A percentile compares a stretch with the other conserved stretches of the same genome.
Evolutionary conservation across 2,329 filamentous ascomycete genomes (phyloP).

Genomic region (Teratosphaeriaceae sp.): DNA sequence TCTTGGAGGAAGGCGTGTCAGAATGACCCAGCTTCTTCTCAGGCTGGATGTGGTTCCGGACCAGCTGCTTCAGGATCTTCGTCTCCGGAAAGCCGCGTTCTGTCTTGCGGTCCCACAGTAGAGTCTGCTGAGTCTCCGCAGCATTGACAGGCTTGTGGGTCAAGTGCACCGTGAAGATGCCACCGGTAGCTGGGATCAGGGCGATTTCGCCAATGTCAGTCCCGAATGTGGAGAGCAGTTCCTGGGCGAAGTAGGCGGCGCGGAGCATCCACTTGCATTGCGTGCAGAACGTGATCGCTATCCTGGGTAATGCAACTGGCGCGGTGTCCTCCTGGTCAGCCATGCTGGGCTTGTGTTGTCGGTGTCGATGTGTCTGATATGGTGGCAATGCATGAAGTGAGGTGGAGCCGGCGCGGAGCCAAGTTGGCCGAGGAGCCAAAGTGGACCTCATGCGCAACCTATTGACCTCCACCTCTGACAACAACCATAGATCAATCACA

Average conservation of each 20-base stretch:
- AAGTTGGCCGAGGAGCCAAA: too few species aligned
- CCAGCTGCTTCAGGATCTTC: constrained; percentile 78
- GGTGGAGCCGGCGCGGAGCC: too few species aligned
- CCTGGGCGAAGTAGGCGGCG: constrained; percentile 71
- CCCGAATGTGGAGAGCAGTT: constrained; percentile 88
- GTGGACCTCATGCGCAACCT: too few species aligned
- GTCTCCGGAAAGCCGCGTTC: constrained; percentile 93
- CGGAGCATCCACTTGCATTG: constrained; percentile 33
- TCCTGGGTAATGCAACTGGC: constrained; percentile 51
- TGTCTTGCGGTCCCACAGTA: constrained; percentile 81
- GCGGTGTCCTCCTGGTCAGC: background rate
- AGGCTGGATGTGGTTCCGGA: constrained; percentile 78
- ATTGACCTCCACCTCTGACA: too few species aligned
- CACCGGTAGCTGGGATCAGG: constrained; percentile 77
- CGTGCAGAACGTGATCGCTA: constrained; percentile 88
- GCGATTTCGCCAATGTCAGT: constrained; percentile 79
- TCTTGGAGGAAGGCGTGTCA: constrained; percentile 32
- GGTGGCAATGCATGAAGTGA: too few species aligned
- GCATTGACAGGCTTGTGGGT: constrained; percentile 24
- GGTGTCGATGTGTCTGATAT: too few species aligned
- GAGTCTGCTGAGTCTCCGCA: constrained; percentile 35
- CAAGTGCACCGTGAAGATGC: constrained; percentile 72
- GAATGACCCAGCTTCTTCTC: constrained; percentile 69
- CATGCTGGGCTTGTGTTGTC: too few species aligned
- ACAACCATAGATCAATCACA: too few species aligned